Percentiles rank a stretch among this genome's conserved stretches.
These are phyloP conservation scores for Coemansia sp. DNA, from an alignment of 192 early-diverging fungal species.

Conservation along the genomic window DNA sequence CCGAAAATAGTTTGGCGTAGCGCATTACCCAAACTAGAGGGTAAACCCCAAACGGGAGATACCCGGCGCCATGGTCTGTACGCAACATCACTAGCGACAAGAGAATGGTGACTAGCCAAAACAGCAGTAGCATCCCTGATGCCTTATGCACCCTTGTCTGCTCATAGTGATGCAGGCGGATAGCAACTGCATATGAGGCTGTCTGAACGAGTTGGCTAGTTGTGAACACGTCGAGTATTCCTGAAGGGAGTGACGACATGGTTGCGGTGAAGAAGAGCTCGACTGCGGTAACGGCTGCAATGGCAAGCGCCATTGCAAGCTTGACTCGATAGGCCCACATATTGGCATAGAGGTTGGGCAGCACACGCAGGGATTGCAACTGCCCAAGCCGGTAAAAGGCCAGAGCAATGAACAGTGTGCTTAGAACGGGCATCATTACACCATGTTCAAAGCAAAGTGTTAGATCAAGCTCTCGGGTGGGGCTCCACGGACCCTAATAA, in stretches of 20 bases:
- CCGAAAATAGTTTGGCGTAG: not conserved
- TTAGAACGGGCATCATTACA: constrained; percentile 9
- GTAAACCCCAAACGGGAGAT: not conserved
- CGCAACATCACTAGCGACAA: constrained; percentile 21
- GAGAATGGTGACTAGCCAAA: constrained; percentile 15
- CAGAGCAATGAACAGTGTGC: constrained; percentile 13
- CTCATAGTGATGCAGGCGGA: constrained; percentile 21
- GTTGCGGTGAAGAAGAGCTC: constrained; percentile 4
- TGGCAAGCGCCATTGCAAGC: constrained; percentile 5
- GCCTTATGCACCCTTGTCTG: constrained; percentile 14
- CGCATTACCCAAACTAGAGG: not conserved
- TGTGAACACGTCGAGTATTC: constrained; percentile 9
- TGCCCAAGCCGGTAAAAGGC: constrained; percentile 2
- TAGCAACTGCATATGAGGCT: constrained; percentile 3
- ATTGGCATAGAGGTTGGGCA: constrained; percentile 1
- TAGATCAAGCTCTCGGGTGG: constrained; percentile 21
- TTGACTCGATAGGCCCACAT: constrained; percentile 14
- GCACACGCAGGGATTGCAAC: not conserved
- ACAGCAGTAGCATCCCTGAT: constrained; percentile 28
- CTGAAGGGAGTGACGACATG: too few relatives aligned
- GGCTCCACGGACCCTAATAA: constrained; percentile 41
- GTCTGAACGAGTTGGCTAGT: constrained; percentile 12
- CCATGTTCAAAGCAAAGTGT: constrained; percentile 40
- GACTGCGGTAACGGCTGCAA: not conserved
- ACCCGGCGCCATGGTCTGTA: constrained; percentile 5